phyloP scores from a whole-genome alignment of 495 filamentous ascomycete species.

The Hypomontagnella submonticulosa region DNA sequence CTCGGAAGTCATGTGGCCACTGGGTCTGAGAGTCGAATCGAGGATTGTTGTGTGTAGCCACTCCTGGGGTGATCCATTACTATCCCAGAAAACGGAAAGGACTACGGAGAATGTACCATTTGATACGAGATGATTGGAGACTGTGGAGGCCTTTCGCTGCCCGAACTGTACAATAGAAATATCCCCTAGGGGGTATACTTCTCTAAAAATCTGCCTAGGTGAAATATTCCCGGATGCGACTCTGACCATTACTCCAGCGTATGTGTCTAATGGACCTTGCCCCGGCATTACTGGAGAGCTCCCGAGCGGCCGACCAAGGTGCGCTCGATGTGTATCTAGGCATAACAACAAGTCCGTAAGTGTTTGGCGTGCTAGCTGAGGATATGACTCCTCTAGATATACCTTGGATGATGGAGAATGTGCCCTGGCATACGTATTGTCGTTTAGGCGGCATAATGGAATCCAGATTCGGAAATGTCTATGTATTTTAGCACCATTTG shows the following conservation, averaged over 20 bases:
- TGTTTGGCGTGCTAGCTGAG: neutral
- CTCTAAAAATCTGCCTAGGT: neutral
- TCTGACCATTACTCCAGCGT: neutral
- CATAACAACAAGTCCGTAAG: constrained; percentile 9
- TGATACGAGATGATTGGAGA: constrained; percentile 27
- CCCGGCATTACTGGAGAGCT: neutral
- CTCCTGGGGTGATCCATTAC: neutral
- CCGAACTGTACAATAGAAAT: constrained; percentile 5
- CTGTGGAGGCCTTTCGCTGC: neutral
- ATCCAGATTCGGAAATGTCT: constrained; percentile 34
- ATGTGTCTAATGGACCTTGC: neutral
- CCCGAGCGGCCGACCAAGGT: neutral
- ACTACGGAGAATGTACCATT: constrained; percentile 1
- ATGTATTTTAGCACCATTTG: neutral
- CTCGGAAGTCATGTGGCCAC: constrained; percentile 5
- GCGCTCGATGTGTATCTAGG: neutral
- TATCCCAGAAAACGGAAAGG: constrained; percentile 23
- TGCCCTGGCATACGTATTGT: neutral
- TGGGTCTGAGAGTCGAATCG: constrained; percentile 7
- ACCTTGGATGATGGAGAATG: constrained; percentile 19
- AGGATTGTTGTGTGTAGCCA: constrained; percentile 19
- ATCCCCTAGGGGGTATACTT: constrained; percentile 17
- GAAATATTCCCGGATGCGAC: constrained; percentile 13
- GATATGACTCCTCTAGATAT: constrained; percentile 12
- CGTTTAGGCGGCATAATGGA: neutral